A percentile compares a stretch with the other conserved stretches of the same genome.
phyloP scores from a whole-genome alignment of 1,284 basidiomycete species.

The Vanrija humicola region DNA sequence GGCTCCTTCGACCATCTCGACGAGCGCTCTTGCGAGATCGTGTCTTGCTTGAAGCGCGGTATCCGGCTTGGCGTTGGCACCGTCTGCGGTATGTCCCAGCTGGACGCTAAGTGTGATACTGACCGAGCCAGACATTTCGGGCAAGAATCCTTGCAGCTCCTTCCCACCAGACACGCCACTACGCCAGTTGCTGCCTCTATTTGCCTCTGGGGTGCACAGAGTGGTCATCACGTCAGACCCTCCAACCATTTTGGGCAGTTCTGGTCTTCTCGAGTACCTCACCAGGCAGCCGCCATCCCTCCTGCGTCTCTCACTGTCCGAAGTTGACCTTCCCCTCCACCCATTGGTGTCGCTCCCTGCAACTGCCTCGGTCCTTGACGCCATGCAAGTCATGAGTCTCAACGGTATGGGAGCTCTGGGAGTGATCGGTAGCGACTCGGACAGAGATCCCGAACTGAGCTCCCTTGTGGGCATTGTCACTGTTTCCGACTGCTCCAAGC shows the following conservation, averaged over 20 bases:
- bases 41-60: constrained; percentile 15
- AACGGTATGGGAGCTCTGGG: constrained; percentile 33
- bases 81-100: constrained; percentile 26
- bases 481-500: constrained; percentile 24
- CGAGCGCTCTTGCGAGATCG: constrained; percentile 19
- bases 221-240: constrained; percentile 21
- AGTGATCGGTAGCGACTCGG: constrained; percentile 20
- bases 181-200: constrained; percentile 28
- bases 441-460: constrained; percentile 9
- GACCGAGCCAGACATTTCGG: constrained; percentile 29
- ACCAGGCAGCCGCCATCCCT: constrained; percentile 22
- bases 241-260: constrained; percentile 24
- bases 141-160: constrained; percentile 33
- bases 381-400: constrained; percentile 40
- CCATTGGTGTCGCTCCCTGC: constrained; percentile 31
- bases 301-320: constrained; percentile 19
- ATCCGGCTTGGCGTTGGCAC: constrained; percentile 22
- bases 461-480: constrained; percentile 31
- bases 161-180: constrained; percentile 22
- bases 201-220: constrained; percentile 35
- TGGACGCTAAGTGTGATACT: background rate
- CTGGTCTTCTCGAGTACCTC: constrained; percentile 27
- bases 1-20: constrained; percentile 9
- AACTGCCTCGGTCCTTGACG: constrained; percentile 32
- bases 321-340: constrained; percentile 26